Evolutionary conservation across 257 asterid species (phyloP).

Genomic region (Cynanchum wilfordii): DNA sequence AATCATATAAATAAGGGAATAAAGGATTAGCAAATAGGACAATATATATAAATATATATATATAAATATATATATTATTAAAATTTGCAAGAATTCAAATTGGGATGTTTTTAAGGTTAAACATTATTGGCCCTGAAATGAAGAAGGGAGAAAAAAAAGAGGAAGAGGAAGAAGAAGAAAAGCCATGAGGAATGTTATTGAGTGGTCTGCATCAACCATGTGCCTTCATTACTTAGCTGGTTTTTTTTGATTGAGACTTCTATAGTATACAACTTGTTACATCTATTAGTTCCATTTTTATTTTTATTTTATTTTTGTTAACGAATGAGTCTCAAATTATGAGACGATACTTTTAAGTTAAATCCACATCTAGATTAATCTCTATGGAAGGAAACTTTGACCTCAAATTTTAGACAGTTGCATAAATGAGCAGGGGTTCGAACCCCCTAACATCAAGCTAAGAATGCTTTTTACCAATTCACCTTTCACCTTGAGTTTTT

Average conservation of each 20-base stretch:
- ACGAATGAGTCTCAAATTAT: no score
- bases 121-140: constrained; percentile 1
- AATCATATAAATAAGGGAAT: neutral
- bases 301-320: neutral
- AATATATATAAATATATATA: no score
- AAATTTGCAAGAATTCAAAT: constrained; percentile 4
- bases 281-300: constrained; percentile 6
- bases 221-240: constrained; percentile 16
- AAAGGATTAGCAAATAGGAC: neutral
- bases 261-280: constrained; percentile 17
- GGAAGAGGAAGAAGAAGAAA: neutral
- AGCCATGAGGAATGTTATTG: constrained; percentile 28
- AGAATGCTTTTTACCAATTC: no score
- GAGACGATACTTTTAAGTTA: no score
- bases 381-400: no score
- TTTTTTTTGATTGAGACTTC: constrained; percentile 14
- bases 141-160: neutral
- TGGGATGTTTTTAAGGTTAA: constrained; percentile 24
- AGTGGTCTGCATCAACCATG: constrained; percentile 24
- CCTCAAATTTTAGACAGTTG: no score
- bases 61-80: no score
- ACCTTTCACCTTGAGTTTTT: no score
- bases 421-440: no score
- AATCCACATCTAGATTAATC: no score
- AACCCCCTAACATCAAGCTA: no score